phyloP scores from a whole-genome alignment of 495 filamentous ascomycete species.

The Neurospora cerealis region DNA sequence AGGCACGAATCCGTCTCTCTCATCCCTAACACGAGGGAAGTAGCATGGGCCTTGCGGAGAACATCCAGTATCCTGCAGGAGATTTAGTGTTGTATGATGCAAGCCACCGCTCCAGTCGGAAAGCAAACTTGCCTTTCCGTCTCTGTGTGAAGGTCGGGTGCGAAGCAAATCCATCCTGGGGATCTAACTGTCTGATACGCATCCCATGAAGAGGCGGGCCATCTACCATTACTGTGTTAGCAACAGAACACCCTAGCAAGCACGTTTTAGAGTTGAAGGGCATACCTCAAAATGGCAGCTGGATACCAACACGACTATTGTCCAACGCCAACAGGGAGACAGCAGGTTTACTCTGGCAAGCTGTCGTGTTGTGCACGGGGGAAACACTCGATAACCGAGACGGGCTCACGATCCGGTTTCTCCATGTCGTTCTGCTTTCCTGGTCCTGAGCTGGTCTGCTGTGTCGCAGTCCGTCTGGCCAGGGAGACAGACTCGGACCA shows the following conservation, averaged over 20 bases:
- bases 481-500: conserved; percentile 12
- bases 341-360: background rate
- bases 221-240: background rate
- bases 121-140: background rate
- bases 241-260: background rate
- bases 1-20: background rate
- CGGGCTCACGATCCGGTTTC: background rate
- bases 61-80: background rate
- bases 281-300: background rate
- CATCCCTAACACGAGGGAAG: background rate
- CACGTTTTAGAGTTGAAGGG: background rate
- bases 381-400: background rate
- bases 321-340: background rate
- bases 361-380: background rate
- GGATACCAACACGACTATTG: background rate
- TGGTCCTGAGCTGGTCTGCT: background rate
- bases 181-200: background rate
- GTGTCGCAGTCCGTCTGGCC: background rate
- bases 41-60: background rate
- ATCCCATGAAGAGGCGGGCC: background rate
- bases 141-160: background rate
- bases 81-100: background rate
- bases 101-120: background rate
- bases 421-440: background rate
- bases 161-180: background rate